These are phyloP conservation scores for Lentinula boryana DNA, from an alignment of 768 basidiomycete genomes.

Conservation along the genomic window DNA sequence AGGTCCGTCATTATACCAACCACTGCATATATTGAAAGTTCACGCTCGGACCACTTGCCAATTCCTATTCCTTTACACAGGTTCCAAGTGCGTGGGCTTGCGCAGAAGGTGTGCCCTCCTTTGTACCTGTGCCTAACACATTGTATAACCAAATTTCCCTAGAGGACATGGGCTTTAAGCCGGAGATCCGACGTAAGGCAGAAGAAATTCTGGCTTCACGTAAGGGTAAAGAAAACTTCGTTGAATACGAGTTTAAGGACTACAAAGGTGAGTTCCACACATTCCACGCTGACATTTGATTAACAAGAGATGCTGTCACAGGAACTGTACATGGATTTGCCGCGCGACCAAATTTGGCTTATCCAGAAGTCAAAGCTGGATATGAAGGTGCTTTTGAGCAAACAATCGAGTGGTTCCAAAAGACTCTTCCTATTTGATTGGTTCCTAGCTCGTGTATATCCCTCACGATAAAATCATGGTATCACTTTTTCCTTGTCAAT, in stretches of 20 bases:
- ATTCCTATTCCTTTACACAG: neutral
- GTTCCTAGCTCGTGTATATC: neutral
- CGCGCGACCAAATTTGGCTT: constrained; percentile 30
- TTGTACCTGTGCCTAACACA: neutral
- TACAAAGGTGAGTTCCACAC: constrained; percentile 31
- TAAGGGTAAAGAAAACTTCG: constrained; percentile 26
- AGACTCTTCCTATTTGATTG: constrained; percentile 23
- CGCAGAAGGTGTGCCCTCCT: constrained; percentile 10
- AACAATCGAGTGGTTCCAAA: constrained; percentile 39
- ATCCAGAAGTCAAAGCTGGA: constrained; percentile 33
- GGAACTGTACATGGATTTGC: constrained; percentile 44
- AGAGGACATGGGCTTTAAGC: constrained; percentile 35
- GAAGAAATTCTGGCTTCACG: constrained; percentile 31
- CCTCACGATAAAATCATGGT: neutral
- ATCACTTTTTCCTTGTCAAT: too few relatives aligned
- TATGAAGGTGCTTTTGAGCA: constrained; percentile 37
- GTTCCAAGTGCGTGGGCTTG: constrained; percentile 15
- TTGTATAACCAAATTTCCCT: neutral
- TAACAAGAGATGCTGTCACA: constrained; percentile 17
- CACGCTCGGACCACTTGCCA: neutral
- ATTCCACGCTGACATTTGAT: neutral
- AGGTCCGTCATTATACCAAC: constrained; percentile 12
- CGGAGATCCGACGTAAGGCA: constrained; percentile 20
- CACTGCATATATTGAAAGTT: neutral
- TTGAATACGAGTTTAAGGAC: constrained; percentile 39